phyloP scores from a whole-genome alignment of 305 asterid genomes.

The Fraxinus baroniana region DNA sequence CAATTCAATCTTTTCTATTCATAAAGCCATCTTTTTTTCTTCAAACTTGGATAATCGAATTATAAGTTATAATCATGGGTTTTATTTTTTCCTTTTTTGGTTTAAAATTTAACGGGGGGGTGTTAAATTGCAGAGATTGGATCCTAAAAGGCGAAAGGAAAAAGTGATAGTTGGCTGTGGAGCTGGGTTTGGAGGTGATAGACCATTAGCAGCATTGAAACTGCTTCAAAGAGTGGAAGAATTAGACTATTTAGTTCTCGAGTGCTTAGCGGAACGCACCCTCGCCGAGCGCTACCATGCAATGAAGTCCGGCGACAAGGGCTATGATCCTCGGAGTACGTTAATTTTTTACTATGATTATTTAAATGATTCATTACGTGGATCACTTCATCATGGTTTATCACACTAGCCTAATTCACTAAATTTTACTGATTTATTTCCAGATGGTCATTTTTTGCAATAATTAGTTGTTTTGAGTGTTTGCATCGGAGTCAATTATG shows the following conservation, averaged over 20 bases:
- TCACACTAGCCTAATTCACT: background rate
- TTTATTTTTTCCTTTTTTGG: background rate
- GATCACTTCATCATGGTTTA: background rate
- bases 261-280: constrained; percentile 97
- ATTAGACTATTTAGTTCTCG: constrained; percentile 81
- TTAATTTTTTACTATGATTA: constrained; percentile 9
- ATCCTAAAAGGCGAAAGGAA: constrained; percentile 66
- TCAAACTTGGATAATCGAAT: background rate
- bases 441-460: background rate
- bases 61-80: background rate
- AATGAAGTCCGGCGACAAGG: constrained; percentile 66
- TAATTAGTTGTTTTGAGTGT: background rate
- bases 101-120: constrained; percentile 1
- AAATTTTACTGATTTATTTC: background rate
- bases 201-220: constrained; percentile 84
- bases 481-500: background rate
- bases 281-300: constrained; percentile 83
- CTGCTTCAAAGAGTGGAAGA: constrained; percentile 73
- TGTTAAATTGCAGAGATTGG: constrained; percentile 53
- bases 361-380: constrained; percentile 9
- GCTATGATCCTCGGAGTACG: constrained; percentile 93
- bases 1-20: background rate
- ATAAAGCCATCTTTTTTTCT: background rate
- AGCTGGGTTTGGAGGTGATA: constrained; percentile 96
- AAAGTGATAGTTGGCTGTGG: constrained; percentile 87